Evolutionary conservation across 441 rosid genomes (phyloP), one percentile per base, ranked within the genome.

Genomic region (Pelargonium australe): DNA sequence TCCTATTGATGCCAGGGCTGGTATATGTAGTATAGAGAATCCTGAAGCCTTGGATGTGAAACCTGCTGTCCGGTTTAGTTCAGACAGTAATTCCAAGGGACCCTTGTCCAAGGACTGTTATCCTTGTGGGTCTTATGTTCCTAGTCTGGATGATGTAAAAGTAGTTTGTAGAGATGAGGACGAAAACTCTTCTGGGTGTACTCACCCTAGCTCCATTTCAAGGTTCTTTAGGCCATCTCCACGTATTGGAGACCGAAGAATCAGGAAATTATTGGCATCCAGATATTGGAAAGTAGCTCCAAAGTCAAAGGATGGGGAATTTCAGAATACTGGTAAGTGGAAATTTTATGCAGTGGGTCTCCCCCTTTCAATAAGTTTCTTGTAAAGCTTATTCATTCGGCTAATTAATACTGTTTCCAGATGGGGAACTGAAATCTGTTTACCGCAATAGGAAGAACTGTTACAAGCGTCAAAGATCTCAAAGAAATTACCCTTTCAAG

Each of bases 151-250:
- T 81, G 82, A 76, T 86, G 87, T 87, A 87, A 80, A 79, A 85
- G 68, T 90, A 83, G 88, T 86, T 85, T 80, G 83, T 90, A 89
- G 85, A 89, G 99, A 92, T 90, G 98, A 92, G 86, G 98, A 92
- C 63, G 98, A 95, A 85, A 95, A 92, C 78, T 84, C 86, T 75
- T 90, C 86, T 49, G 93, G 93, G 85, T 90, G 91, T 73, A 84
- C 87, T 71, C 84, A 75, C 86, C 95, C 86, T 69, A 83, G 83
- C 73, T 80, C 80, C 77, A 71, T 69, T 25, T 89, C 77, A 72
- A 82, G 78, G 5, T 75, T 85, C 62, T 84, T 77, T 75, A 86
- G 87, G 86, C 77, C 85, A 66, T 79, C 83, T 14, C 87, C 90
- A 3, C 87, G 86, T 45, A 83, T 86, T 71, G 98, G 98, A 45